Conservation (phyloP, 768 basidiomycete genomes). For the Trametopsis cervina region DNA sequence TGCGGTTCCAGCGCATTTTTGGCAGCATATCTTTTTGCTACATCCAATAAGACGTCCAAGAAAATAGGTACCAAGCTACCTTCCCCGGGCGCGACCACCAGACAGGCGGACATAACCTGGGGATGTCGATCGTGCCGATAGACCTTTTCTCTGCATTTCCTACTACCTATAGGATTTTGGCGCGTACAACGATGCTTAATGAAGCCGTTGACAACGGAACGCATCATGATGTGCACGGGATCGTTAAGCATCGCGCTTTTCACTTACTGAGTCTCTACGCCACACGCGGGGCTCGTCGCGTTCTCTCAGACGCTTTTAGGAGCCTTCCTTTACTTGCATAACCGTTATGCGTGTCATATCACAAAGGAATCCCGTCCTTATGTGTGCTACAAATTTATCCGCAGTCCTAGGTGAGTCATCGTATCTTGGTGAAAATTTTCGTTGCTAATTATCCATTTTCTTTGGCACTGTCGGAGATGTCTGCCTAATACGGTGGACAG, state of each 20-base stretch:
- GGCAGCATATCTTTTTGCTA: no score
- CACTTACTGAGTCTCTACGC: not conserved
- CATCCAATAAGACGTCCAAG: no score
- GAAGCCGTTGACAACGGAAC: not conserved
- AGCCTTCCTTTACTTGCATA: not conserved
- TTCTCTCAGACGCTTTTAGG: not conserved
- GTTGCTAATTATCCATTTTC: not conserved
- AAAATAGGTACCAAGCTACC: no score
- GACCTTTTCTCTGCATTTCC: not conserved
- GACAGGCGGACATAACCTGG: no score
- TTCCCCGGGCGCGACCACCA: no score
- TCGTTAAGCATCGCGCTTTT: not conserved
- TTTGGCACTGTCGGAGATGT: no score
- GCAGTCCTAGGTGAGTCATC: not conserved
- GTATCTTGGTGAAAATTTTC: not conserved
- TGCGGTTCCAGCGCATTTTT: no score
- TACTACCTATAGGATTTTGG: not conserved
- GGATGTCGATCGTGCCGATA: no score
- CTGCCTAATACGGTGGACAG: no score
- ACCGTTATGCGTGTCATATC: not conserved
- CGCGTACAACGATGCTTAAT: not conserved
- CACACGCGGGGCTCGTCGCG: not conserved
- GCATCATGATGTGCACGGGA: not conserved
- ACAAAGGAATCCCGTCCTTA: not conserved
- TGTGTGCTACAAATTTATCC: not conserved